These are phyloP conservation scores for Strobilomyces dryophilus DNA, from an alignment of 768 basidiomycete genomes.

Conservation along the genomic window DNA sequence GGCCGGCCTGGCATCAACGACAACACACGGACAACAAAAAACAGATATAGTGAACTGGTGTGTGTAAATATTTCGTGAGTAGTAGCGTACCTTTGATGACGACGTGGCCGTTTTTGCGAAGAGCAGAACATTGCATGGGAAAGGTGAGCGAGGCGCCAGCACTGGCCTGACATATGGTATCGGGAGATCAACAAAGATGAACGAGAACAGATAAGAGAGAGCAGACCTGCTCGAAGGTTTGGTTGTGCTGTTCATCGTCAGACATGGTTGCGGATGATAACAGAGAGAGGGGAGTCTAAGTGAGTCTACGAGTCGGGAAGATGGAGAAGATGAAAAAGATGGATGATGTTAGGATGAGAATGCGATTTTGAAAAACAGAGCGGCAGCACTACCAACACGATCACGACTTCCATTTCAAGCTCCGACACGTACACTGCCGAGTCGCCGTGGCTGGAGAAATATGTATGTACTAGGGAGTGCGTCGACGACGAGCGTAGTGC, in stretches of 20 bases:
- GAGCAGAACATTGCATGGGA: conserved; percentile 95
- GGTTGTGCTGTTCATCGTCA: conserved; percentile 92
- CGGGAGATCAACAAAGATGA: conserved; percentile 15
- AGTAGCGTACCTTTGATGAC: conserved; percentile 75
- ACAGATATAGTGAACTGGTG: neutral
- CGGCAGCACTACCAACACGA: conserved; percentile 7
- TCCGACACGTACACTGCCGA: conserved; percentile 33
- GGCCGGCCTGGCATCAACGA: conserved; percentile 57
- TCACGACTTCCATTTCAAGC: conserved; percentile 37
- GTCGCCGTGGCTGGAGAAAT: conserved; percentile 4
- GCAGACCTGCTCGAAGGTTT: conserved; percentile 77
- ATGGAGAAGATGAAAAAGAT: conserved; percentile 28
- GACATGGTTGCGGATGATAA: conserved; percentile 53
- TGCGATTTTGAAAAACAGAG: conserved; percentile 14
- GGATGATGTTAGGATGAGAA: conserved; percentile 20
- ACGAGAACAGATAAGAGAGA: conserved; percentile 5
- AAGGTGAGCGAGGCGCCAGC: conserved; percentile 76
- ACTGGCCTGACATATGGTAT: conserved; percentile 44
- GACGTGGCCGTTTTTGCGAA: conserved; percentile 90
- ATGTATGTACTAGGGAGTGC: neutral
- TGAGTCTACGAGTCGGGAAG: conserved; percentile 19
- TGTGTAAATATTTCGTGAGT: neutral
- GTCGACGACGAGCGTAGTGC: neutral
- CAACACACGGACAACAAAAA: neutral
- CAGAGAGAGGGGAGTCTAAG: conserved; percentile 12